A percentile compares a stretch with the other conserved stretches of the same genome.
These are phyloP conservation scores for Ustulina deusta DNA, from an alignment of 2,329 filamentous ascomycete species.

Conservation along the genomic window DNA sequence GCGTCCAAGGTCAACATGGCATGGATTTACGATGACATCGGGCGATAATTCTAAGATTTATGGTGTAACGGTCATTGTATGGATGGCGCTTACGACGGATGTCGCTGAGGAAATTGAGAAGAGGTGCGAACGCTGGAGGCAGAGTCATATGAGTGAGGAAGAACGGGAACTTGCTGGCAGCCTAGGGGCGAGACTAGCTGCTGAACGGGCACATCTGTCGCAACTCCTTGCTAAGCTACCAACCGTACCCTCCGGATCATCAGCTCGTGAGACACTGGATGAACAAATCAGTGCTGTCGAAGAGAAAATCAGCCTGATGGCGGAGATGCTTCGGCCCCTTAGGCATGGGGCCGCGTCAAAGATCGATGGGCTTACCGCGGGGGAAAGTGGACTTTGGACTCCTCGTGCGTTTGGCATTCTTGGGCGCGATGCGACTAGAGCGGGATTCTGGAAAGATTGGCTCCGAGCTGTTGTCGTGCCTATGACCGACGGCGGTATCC, in stretches of 20 bases:
- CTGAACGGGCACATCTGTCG: slow-evolving; percentile 89
- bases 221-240: slow-evolving; percentile 87
- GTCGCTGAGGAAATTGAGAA: slow-evolving; percentile 86
- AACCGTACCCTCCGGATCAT: slow-evolving; percentile 80
- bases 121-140: slow-evolving; percentile 87
- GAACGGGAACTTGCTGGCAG: slow-evolving; percentile 94
- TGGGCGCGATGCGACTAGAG: slow-evolving; percentile 83
- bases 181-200: slow-evolving; percentile 86
- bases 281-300: slow-evolving; percentile 96
- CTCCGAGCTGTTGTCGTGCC: slow-evolving; percentile 92
- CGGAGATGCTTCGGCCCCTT: slow-evolving; percentile 91
- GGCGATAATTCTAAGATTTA: slow-evolving; percentile 93
- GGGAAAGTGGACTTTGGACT: slow-evolving; percentile 95
- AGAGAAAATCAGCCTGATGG: slow-evolving; percentile 97
- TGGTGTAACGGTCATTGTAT: slow-evolving; percentile 90
- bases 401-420: slow-evolving; percentile 93
- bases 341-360: slow-evolving; percentile 95
- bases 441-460: slow-evolving; percentile 99
- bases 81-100: slow-evolving; percentile 85
- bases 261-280: slow-evolving; percentile 84
- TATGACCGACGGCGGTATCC: slow-evolving; percentile 88
- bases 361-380: slow-evolving; percentile 95
- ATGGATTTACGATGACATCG: slow-evolving; percentile 97
- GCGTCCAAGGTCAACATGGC: slow-evolving; percentile 95
- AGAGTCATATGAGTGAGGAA: slow-evolving; percentile 87